Base-by-base conservation (phyloP, 2,329 filamentous ascomycete species). In the Knoxdaviesia capensis region DNA sequence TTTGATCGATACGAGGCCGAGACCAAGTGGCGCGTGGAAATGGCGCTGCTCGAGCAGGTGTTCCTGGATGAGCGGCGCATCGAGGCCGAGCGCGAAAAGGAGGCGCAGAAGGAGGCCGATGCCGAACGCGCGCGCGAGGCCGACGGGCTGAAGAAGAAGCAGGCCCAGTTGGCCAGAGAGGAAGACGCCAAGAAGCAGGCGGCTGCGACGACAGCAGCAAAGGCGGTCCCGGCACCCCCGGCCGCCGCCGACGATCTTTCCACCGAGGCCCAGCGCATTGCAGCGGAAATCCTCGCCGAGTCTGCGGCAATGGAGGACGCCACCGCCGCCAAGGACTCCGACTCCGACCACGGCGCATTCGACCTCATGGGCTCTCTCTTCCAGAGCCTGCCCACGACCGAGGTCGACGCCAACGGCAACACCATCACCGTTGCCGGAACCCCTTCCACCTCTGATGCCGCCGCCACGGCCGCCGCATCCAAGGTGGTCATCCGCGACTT, bases 401-500 rank as follows among this genome's bases (percentile, higher is more conserved):
- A 78, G 51, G 63, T 74, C 5, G 71, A 78, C 49, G 49, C 55
- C 5, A 74, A 69, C 6, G 74, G 74, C n/a, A 41, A 43, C 29
- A 43, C 36, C 6, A 37, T 46, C 34, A 42, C 44, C 5, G n/a
- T n/a, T n/a, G n/a, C n/a, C n/a, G n/a, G n/a, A n/a, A n/a, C n/a
- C n/a, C n/a, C n/a, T n/a, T n/a, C n/a, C n/a, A n/a, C n/a, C n/a
- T n/a, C n/a, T n/a, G n/a, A n/a, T n/a, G n/a, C n/a, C n/a, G n/a
- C n/a, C n/a, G n/a, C n/a, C n/a, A n/a, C n/a, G n/a, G n/a, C n/a
- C n/a, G n/a, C n/a, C n/a, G n/a, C n/a, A n/a, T 54, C 62, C 5
- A 74, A 69, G 44, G 58, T 85, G 4, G 68, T 64, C 1, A 69
- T 93, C 40, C 69, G 82, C 37, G 80, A 94, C 51, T 94, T 96